Base-by-base conservation (phyloP, 2,329 filamentous ascomycete species). In the Pestalotiopsis fici region DNA sequence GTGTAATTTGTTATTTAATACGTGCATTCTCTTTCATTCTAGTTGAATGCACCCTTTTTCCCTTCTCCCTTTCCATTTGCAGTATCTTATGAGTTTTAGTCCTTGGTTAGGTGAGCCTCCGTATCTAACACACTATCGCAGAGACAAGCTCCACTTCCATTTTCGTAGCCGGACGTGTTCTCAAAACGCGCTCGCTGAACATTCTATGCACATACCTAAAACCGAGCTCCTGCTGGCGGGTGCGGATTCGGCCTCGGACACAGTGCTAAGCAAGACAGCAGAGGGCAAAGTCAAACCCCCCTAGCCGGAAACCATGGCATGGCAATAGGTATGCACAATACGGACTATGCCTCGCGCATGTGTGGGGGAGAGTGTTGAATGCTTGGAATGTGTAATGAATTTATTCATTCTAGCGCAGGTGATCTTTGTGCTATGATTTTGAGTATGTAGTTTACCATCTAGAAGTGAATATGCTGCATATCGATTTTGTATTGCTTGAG, bases 231-330 rank as follows among this genome's bases (percentile, higher is more conserved):
- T 21, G 31, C 28, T 47, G 25, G 13, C 6, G 12, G 43, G 61
- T 55, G 61, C 61, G 47, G 43, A 64, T 64, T 28, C 50, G 18
- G 15, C 25, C 61, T 55, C 25, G 59, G 21, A 35, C 59, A 61
- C 59, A 37, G 59, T 61, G 59, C 35, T 23, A 21, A 35, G 23
- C 23, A 6, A 57, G n/a, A 6, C 27, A 12, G 31, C 11, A 9
- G 6, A 35, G 31, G 31, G 11, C 6, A 35, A 9, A 35, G 31
- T 35, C 55, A 57, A 57, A 12, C 15, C 27, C 15, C 27, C 55
- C 55, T 25, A 21, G 55, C n/a, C n/a, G 9, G 21, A 50, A n/a
- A 50, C 43, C 21, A 50, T 18, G 31, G 31, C 37, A 57, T 31
- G 18, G 23, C 11, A 35, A 35, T 35, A 35, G 6, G 11, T 7